A percentile compares a stretch with the other conserved stretches of the same genome.
phyloP scores from a whole-genome alignment of 129 eudicot species.

The Ambrosia trifida region DNA sequence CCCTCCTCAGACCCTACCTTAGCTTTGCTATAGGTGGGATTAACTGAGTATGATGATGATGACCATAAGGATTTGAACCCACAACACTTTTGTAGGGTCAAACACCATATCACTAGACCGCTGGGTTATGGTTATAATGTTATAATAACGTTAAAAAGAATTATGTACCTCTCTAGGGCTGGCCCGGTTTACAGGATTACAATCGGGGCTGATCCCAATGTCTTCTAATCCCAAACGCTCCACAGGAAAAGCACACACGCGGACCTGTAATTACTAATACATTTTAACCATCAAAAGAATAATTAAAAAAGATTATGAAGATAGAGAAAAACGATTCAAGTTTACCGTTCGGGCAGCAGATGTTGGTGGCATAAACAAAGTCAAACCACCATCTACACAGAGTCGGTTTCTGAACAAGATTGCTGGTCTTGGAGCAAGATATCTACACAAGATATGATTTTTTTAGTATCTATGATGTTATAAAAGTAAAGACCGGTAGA shows the following conservation, averaged over 20 bases:
- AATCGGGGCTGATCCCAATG: constrained; percentile 95
- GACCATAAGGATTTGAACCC: too few relatives aligned
- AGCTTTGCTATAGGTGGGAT: too few relatives aligned
- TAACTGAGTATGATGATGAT: too few relatives aligned
- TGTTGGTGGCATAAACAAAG: constrained; percentile 99
- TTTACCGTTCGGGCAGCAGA: constrained; percentile 87
- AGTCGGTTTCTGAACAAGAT: constrained; percentile 82
- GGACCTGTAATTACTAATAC: constrained; percentile 49
- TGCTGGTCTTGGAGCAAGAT: constrained; percentile 99
- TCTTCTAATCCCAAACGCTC: constrained; percentile 77
- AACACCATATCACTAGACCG: too few relatives aligned
- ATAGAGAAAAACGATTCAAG: neutral
- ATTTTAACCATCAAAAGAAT: neutral
- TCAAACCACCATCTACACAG: constrained; percentile 92
- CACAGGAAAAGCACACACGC: constrained; percentile 95
- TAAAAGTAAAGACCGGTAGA: constrained; percentile 11
- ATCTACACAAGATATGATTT: constrained; percentile 45
- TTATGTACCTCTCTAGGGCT: constrained; percentile 65
- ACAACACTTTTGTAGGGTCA: too few relatives aligned
- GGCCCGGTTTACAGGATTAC: constrained; percentile 85
- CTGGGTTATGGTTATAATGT: too few relatives aligned
- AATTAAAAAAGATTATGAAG: neutral
- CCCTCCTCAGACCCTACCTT: too few relatives aligned
- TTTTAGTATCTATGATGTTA: constrained; percentile 12
- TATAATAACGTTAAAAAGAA: too few relatives aligned